Conservation (phyloP, 2,329 filamentous ascomycete genomes). For the Aspergillus terreus region DNA sequence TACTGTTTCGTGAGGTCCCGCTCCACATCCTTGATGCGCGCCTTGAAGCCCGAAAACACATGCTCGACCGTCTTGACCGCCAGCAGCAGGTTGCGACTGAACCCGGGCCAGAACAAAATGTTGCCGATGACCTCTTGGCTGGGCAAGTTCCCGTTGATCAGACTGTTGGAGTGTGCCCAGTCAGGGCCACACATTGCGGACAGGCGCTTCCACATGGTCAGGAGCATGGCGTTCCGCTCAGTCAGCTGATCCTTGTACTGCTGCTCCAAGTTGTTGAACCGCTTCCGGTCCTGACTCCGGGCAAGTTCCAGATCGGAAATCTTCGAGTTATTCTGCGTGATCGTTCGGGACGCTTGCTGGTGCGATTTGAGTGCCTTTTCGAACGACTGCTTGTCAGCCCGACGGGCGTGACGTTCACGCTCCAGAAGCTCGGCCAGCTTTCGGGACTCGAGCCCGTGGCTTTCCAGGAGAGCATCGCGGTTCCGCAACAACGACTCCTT, state of each 20-base stretch:
- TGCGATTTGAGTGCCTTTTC: conserved; percentile 86
- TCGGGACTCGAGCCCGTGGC: conserved; percentile 78
- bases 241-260: conserved; percentile 80
- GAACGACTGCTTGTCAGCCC: conserved; percentile 81
- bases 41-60: conserved; percentile 72
- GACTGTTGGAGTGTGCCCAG: conserved; percentile 84
- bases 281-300: conserved; percentile 72
- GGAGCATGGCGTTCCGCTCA: conserved; percentile 83
- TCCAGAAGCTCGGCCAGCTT: conserved; percentile 85
- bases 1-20: conserved; percentile 89
- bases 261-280: conserved; percentile 70
- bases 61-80: conserved; percentile 85
- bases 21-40: conserved; percentile 79
- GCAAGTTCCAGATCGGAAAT: conserved; percentile 83
- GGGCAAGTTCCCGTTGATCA: conserved; percentile 83
- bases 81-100: conserved; percentile 82
- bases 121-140: conserved; percentile 81
- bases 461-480: conserved; percentile 83
- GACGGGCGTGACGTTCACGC: conserved; percentile 79
- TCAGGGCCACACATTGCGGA: conserved; percentile 83
- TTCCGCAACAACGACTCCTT: conserved; percentile 88
- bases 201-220: conserved; percentile 86
- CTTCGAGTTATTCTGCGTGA: conserved; percentile 77
- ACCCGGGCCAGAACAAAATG: conserved; percentile 71
- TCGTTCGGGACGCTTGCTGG: conserved; percentile 79